A percentile compares a stretch with the other conserved stretches of the same genome.
Evolutionary conservation across 176 grass and related monocot genomes (phyloP).

Genomic region (Calamus simplicifolius): DNA sequence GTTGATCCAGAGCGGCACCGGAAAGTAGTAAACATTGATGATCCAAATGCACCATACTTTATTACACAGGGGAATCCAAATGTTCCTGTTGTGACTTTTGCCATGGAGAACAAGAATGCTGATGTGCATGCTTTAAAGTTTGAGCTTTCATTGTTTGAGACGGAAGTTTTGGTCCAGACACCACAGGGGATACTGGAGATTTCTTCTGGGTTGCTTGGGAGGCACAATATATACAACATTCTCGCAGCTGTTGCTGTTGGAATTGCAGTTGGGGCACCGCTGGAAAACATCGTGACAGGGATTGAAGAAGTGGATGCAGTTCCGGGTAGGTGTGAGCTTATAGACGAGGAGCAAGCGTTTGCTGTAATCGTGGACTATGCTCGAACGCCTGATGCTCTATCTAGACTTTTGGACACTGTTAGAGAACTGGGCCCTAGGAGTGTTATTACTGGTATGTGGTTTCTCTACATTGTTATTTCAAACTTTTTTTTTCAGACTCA

Average conservation of each 20-base stretch:
- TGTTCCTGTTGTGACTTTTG: slow-evolving; percentile 86
- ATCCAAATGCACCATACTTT: slow-evolving; percentile 65
- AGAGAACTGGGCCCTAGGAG: slow-evolving; percentile 70
- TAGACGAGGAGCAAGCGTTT: slow-evolving; percentile 96
- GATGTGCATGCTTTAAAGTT: slow-evolving; percentile 74
- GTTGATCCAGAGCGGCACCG: slow-evolving; percentile 72
- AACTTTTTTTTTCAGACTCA: neutral
- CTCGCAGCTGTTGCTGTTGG: slow-evolving; percentile 94
- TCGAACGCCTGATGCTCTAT: slow-evolving; percentile 58
- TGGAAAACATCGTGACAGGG: slow-evolving; percentile 91
- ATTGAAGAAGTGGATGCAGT: slow-evolving; percentile 97
- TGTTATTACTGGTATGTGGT: slow-evolving; percentile 69
- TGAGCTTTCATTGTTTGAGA: slow-evolving; percentile 94
- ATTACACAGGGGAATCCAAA: slow-evolving; percentile 57
- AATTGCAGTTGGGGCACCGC: slow-evolving; percentile 61
- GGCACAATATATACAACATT: slow-evolving; percentile 81
- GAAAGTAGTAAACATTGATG: slow-evolving; percentile 92
- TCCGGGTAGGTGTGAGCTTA: slow-evolving; percentile 83
- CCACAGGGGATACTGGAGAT: slow-evolving; percentile 95
- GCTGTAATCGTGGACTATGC: slow-evolving; percentile 87
- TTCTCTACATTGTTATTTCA: slow-evolving; percentile 4
- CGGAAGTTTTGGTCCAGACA: slow-evolving; percentile 80
- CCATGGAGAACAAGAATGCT: slow-evolving; percentile 91
- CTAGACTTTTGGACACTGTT: slow-evolving; percentile 68
- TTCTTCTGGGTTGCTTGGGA: slow-evolving; percentile 86